Conservation (phyloP, 2,329 filamentous ascomycete species). For the Tricladium varicosporioides region DNA sequence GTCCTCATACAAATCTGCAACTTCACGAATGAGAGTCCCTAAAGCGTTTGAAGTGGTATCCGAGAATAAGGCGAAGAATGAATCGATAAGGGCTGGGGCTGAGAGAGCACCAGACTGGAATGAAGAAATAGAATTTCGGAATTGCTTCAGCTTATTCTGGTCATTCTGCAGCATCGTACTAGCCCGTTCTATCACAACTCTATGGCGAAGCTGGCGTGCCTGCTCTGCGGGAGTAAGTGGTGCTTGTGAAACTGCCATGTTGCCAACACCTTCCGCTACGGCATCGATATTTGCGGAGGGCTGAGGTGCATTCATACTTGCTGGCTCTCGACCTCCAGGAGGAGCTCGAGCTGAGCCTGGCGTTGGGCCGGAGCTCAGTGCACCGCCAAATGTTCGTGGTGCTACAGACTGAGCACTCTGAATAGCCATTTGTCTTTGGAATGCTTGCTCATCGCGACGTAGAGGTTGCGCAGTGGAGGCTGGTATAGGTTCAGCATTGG, state of each 20-base stretch:
- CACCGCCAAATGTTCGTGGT: slow-evolving; percentile 79
- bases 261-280: slow-evolving; percentile 42
- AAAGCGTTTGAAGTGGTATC: slow-evolving; percentile 77
- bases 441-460: slow-evolving; percentile 83
- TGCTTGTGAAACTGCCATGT: slow-evolving; percentile 49
- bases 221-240: slow-evolving; percentile 72
- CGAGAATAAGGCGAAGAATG: slow-evolving; percentile 79
- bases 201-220: slow-evolving; percentile 75
- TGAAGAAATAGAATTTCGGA: slow-evolving; percentile 75
- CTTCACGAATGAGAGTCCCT: slow-evolving; percentile 85
- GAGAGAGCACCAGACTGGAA: slow-evolving; percentile 70
- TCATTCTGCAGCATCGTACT: slow-evolving; percentile 78
- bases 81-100: slow-evolving; percentile 77
- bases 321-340: slow-evolving; percentile 11
- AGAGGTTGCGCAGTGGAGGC: slow-evolving; percentile 76
- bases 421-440: slow-evolving; percentile 88
- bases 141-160: slow-evolving; percentile 68
- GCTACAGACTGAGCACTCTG: slow-evolving; percentile 81
- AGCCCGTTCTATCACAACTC: slow-evolving; percentile 82
- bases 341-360: slow-evolving; percentile 44
- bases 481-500: slow-evolving; percentile 78
- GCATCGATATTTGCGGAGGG: slow-evolving; percentile 24
- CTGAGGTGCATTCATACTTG: slow-evolving; percentile 15
- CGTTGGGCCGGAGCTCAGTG: slow-evolving; percentile 54
- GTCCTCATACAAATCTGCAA: slow-evolving; percentile 91